These are phyloP conservation scores for Neurospora crassa DNA, from an alignment of 2,329 filamentous ascomycete genomes.

Conservation along the genomic window DNA sequence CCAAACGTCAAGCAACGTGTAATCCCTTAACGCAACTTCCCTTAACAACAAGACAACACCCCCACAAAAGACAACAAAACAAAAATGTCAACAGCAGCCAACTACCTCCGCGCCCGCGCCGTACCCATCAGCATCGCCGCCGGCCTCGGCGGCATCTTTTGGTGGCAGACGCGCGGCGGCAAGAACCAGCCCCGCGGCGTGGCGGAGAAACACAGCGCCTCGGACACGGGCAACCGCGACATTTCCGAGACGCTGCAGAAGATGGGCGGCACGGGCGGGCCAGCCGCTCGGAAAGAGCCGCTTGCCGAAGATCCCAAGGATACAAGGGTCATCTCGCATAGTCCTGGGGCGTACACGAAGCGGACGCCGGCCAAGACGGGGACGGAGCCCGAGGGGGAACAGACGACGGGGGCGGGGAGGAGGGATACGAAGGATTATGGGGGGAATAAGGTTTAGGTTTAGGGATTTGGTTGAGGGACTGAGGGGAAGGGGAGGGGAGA, in stretches of 20 bases:
- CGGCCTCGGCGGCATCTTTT: slow-evolving; percentile 9
- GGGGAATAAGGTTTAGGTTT: background rate
- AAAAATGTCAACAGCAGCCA: slow-evolving; percentile 1
- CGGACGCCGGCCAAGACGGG: slow-evolving; percentile 16
- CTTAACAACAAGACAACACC: too few relatives aligned
- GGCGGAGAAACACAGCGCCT: background rate
- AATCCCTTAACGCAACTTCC: background rate
- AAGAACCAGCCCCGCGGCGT: slow-evolving; percentile 12
- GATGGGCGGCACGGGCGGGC: slow-evolving; percentile 9
- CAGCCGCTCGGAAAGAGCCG: background rate
- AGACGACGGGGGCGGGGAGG: background rate
- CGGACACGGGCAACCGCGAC: background rate
- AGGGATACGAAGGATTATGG: background rate
- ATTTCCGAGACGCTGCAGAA: slow-evolving; percentile 12
- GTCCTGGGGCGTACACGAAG: slow-evolving; percentile 9
- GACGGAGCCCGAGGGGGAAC: background rate
- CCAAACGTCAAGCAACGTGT: background rate
- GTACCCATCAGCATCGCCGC: slow-evolving; percentile 7
- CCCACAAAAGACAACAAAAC: too few relatives aligned
- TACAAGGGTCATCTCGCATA: slow-evolving; percentile 2
- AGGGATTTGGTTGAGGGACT: background rate
- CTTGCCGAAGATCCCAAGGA: slow-evolving; percentile 10
- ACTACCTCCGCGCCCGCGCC: slow-evolving; percentile 11
- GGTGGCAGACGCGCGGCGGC: slow-evolving; percentile 13
- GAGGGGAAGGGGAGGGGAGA: background rate